These are phyloP conservation scores for Ganoderma meredithae DNA, from an alignment of 1,284 basidiomycete genomes.

Conservation along the genomic window DNA sequence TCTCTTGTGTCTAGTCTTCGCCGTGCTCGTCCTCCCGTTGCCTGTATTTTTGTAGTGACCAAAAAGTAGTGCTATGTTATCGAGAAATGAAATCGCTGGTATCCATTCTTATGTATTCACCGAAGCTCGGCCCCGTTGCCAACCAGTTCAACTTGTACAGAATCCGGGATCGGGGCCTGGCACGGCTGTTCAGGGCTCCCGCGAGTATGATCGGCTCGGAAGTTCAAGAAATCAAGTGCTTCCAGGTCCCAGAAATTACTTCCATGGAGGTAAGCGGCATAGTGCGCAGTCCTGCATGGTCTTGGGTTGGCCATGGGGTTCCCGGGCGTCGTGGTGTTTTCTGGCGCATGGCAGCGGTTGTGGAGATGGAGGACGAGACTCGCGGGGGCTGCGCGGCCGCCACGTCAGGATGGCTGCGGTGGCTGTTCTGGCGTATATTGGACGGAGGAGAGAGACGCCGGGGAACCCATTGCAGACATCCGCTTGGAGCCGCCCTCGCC, in stretches of 20 bases:
- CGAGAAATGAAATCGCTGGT: neutral
- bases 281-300: neutral
- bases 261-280: neutral
- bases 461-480: constrained; percentile 11
- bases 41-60: constrained; percentile 36
- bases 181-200: neutral
- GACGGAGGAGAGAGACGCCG: neutral
- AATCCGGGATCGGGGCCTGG: neutral
- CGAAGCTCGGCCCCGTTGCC: neutral
- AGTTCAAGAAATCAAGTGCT: neutral
- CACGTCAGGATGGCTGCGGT: constrained; percentile 36
- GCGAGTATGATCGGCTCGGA: neutral
- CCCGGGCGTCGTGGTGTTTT: neutral
- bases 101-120: neutral
- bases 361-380: neutral
- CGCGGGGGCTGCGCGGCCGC: constrained; percentile 17
- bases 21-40: constrained; percentile 20
- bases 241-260: neutral
- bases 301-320: neutral
- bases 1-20: constrained; percentile 9
- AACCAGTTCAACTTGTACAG: no score
- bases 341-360: neutral
- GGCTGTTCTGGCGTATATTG: constrained; percentile 19
- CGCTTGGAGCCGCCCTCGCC: constrained; percentile 20
- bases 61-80: constrained; percentile 33